Evolutionary conservation across 2,329 filamentous ascomycete genomes (phyloP), one percentile per base, ranked within the genome.

Genomic region (Zymoseptoria ardabiliae): DNA sequence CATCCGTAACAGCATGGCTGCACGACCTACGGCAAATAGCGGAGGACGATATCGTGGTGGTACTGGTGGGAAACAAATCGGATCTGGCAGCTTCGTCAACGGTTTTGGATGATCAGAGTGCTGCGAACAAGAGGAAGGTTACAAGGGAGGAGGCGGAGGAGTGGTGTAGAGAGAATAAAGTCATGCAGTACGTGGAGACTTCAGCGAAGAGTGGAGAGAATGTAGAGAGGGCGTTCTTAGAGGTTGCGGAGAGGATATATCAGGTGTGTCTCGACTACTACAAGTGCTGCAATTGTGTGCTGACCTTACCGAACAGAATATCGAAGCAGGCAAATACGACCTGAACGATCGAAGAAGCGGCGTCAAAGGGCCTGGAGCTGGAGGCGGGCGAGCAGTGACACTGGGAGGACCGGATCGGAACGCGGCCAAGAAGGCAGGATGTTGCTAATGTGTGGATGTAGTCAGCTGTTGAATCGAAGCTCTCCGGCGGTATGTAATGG

Each of bases 131-230:
- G 76, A 82, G 93, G 58, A 88, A 95, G 72, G 91, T 97, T 23
- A 90, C 88, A 0, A 80, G 79, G 56, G 82, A 88, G 66, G 93
- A 97, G 76, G 94, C 94, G 2, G 86, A 93, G 71, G 89, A 89
- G 60, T 99, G 94, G 94, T 95, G 91, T 62, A 81, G 81, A 61
- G 78, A 81, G 66, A 97, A 97, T 74, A 89, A 89, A 60, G 87
- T 97, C 23, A 84, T 96, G 71, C 86, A 92, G 72, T 97, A 97
- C 73, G 91, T 97, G 63, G 94, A 99, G 79, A 99, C 94, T 48
- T 92, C 88, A 66, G 94, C 94, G 54, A 99, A 97, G 80, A 95
- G 88, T 63, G 94, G 94, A 56, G 91, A 96, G 72, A 91, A 91
- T 55, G 94, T 99, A 41, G 94, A 99, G 74, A 84, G 86, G 66